Conservation (phyloP, 441 rosid genomes). For the Corymbia citriodora region DNA sequence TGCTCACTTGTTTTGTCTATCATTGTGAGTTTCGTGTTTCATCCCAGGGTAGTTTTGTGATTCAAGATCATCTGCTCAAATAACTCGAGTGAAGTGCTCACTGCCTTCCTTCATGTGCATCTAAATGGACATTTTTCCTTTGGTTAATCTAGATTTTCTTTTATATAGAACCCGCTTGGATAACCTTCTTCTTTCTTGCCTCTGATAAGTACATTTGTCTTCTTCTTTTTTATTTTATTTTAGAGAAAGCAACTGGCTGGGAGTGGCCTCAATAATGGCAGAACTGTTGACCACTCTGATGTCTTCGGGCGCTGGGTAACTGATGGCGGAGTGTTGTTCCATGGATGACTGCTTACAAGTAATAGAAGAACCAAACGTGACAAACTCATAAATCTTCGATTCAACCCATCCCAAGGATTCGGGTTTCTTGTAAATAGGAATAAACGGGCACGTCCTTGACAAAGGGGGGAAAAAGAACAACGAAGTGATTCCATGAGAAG, state of each 20-base stretch:
- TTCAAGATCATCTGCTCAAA: background rate
- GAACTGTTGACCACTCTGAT: constrained; percentile 28
- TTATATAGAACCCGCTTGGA: background rate
- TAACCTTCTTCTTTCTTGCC: background rate
- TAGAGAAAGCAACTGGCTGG: constrained; percentile 40
- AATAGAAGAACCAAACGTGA: constrained; percentile 4
- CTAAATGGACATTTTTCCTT: background rate
- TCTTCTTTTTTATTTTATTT: background rate
- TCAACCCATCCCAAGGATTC: constrained; percentile 52
- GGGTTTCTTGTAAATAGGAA: background rate
- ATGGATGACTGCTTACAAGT: constrained; percentile 7
- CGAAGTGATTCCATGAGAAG: background rate
- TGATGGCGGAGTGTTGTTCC: constrained; percentile 50
- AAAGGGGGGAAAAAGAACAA: background rate
- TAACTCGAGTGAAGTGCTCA: background rate
- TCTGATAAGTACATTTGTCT: background rate
- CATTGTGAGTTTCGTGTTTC: background rate
- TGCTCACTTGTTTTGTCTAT: background rate
- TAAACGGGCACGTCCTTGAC: background rate
- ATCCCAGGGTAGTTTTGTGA: background rate
- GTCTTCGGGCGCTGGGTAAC: constrained; percentile 64
- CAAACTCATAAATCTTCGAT: background rate
- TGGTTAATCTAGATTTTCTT: background rate
- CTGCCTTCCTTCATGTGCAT: background rate
- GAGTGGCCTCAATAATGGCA: constrained; percentile 13